Conservation (phyloP, 2,329 filamentous ascomycete species). For the Helotiales sp. region DNA sequence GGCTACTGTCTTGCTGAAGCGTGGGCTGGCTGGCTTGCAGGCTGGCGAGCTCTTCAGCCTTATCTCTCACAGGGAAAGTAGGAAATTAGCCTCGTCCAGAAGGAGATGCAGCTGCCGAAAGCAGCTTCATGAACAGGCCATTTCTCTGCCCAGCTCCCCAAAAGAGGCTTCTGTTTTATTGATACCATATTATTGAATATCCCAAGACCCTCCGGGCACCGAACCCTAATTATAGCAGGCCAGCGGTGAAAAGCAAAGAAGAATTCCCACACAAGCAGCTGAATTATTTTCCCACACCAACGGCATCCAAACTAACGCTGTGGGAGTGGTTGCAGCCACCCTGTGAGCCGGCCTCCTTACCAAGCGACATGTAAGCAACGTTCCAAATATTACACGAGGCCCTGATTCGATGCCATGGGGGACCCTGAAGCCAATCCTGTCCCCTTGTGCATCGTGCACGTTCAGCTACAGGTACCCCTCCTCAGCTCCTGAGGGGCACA, state of each 20-base stretch:
- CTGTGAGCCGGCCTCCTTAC: neutral
- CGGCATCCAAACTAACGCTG: neutral
- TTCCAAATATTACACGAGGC: neutral
- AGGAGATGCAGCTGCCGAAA: neutral
- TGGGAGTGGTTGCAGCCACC: neutral
- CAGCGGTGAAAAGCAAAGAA: neutral
- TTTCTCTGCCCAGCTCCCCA: neutral
- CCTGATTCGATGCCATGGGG: slow-evolving; percentile 16
- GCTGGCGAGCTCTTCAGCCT: neutral
- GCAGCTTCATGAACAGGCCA: neutral
- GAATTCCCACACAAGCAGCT: neutral
- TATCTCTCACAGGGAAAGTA: neutral
- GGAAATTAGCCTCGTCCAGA: neutral
- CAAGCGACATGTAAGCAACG: slow-evolving; percentile 10
- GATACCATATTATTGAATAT: neutral
- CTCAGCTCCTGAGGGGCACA: slow-evolving; percentile 13
- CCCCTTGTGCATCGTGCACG: neutral
- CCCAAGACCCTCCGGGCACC: neutral
- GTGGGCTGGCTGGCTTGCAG: too few relatives aligned
- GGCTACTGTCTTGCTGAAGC: too few relatives aligned
- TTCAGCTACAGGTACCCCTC: slow-evolving; percentile 14
- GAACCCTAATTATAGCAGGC: slow-evolving; percentile 2
- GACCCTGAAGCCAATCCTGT: slow-evolving; percentile 9
- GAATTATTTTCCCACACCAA: neutral
- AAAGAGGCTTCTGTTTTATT: neutral